Evolutionary conservation across 106 monocot genomes (phyloP).

Genomic region (Amphibolis antarctica): DNA sequence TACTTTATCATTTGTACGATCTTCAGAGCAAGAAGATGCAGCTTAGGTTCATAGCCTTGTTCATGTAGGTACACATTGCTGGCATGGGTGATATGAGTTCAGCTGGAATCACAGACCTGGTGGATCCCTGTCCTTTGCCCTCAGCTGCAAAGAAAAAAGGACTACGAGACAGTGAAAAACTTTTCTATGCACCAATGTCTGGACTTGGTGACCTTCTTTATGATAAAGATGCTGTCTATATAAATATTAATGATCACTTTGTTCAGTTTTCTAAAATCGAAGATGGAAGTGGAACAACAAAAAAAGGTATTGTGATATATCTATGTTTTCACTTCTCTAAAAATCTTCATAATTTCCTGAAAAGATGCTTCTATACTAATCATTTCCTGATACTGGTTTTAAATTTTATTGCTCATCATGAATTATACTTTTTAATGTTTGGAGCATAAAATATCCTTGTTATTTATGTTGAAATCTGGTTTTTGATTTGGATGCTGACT

Average conservation of each 20-base stretch:
- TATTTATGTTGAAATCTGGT: too few relatives aligned
- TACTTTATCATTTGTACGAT: background rate
- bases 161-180: slow-evolving; percentile 88
- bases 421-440: background rate
- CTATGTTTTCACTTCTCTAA: too few relatives aligned
- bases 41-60: too few relatives aligned
- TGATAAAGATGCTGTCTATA: slow-evolving; percentile 98
- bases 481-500: too few relatives aligned
- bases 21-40: too few relatives aligned
- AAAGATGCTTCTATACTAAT: too few relatives aligned
- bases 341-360: too few relatives aligned
- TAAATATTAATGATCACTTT: slow-evolving; percentile 84
- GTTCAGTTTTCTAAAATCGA: slow-evolving; percentile 90
- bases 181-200: slow-evolving; percentile 98
- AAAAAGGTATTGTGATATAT: slow-evolving; percentile 5
- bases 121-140: slow-evolving; percentile 94
- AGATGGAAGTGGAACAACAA: slow-evolving; percentile 27
- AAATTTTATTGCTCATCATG: background rate
- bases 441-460: too few relatives aligned
- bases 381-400: too few relatives aligned
- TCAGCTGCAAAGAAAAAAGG: slow-evolving; percentile 96
- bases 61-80: slow-evolving; percentile 78
- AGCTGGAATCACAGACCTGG: slow-evolving; percentile 57
- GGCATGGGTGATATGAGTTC: slow-evolving; percentile 76
- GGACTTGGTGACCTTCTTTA: slow-evolving; percentile 93